Conservation (phyloP, 495 filamentous ascomycete species). For the Penicillium silybi region DNA sequence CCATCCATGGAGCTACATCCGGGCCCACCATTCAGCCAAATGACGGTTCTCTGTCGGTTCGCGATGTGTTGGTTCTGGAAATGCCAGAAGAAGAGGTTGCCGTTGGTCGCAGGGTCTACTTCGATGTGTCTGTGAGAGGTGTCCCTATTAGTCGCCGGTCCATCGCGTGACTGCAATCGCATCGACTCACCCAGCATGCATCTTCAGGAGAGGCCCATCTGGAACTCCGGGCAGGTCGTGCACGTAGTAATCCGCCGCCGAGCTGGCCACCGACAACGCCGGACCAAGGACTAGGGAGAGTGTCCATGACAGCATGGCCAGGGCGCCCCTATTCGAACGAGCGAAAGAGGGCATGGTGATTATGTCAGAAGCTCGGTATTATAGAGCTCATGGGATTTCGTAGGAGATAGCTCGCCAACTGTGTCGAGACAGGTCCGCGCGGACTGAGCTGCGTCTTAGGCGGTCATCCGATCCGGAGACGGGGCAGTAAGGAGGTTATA, state of each 20-base stretch:
- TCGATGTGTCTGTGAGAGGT: conserved; percentile 71
- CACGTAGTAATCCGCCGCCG: conserved; percentile 87
- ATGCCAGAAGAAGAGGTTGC: conserved; percentile 98
- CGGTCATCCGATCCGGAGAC: conserved; percentile 13
- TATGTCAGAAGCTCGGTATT: conserved; percentile 11
- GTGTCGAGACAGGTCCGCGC: conserved; percentile 9
- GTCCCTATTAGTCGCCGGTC: neutral
- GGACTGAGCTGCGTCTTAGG: conserved; percentile 13
- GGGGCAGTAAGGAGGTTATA: conserved; percentile 15
- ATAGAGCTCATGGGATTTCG: conserved; percentile 1
- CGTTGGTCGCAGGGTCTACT: conserved; percentile 75
- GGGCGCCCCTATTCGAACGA: conserved; percentile 11
- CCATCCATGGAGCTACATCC: conserved; percentile 97
- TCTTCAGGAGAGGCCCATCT: conserved; percentile 76
- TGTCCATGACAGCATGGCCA: conserved; percentile 24
- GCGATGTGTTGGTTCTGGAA: conserved; percentile 94
- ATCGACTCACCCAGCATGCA: conserved; percentile 88
- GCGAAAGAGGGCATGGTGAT: conserved; percentile 16
- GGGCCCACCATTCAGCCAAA: conserved; percentile 96
- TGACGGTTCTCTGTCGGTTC: conserved; percentile 83
- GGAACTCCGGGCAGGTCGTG: conserved; percentile 80
- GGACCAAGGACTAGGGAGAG: conserved; percentile 25
- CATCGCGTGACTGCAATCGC: neutral
- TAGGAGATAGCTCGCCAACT: neutral
- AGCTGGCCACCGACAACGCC: conserved; percentile 39